Evolutionary conservation across 176 grass and related monocot species (phyloP), one percentile per base, ranked within the genome.

Genomic region (Olyra latifolia): DNA sequence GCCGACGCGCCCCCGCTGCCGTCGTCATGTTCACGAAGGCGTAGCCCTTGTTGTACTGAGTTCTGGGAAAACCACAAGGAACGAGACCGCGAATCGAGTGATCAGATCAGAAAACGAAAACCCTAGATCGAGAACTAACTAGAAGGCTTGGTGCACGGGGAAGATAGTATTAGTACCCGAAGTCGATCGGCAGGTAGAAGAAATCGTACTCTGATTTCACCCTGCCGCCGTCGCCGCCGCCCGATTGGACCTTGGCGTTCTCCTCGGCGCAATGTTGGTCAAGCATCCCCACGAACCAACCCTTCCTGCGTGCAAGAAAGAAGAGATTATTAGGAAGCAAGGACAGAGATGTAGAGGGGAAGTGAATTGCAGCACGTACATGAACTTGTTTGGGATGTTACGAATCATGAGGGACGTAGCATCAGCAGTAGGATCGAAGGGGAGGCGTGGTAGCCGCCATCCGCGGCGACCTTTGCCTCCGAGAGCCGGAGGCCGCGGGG

Each of bases 11-110:
- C 4, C 76, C 92, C 0, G 22, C 49, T 52, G 88, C 46, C 67
- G 67, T 80, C 0, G 95, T 98, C 32, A 92, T 74, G 57, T 98
- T 98, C 0, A 98, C 88, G 19, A 98, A 98, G 0, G 83, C 86
- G 69, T 91, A 98, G 0, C 95, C 95, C 20, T 83, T 82, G 69
- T 98, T 98, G 70, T 65, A 84, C 0, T 56, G 5, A 0, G 60
- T 91, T 50, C 95, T 98, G 19, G 0, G 45, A 19, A 10, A 11
- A 64, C 32, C 2, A 32, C 50, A 35, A 14, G 8, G 5, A 56
- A 60, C 2, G 23, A 45, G 43, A 0, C 43, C 43, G 10, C 0
- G 10, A 45, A 45, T 45, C 43, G 43, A 45, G 43, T 45, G 10
- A 11, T 45, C 43, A 45, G 43, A 45, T 45, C 10, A 45, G 43